Base-by-base conservation (phyloP, 179 eudicot genomes). In the Heliamphora pulchella region DNA sequence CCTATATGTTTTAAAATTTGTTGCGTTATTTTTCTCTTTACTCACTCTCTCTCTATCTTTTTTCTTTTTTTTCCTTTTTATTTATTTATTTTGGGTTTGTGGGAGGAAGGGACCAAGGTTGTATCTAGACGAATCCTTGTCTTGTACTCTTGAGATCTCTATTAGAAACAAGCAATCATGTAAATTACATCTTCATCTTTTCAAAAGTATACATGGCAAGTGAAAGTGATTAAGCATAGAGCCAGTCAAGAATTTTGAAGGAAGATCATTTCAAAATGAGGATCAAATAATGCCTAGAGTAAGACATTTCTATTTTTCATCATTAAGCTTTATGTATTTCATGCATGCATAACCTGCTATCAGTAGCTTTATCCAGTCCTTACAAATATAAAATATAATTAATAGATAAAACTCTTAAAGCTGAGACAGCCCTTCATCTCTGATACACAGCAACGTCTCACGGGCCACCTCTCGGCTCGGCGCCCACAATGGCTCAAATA, bases 121-220 rank as follows among this genome's bases (percentile, higher is more conserved):
- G 70, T 3, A 65, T 65, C 70, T 65, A 17, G 39, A 44, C 70
- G 10, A 8, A 31, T 65, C 70, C n/a, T 31, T 65, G 46, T 65
- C 70, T 31, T 22, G 68, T 63, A 63, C 68, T 63, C 67, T 63
- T 5, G 41, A 67, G n/a, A 43, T n/a, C 71, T 43, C 71, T 68
- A 68, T 68, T 18, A 68, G 43, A 66, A 68, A 68, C 18, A 4
- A 68, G 50, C 71, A 68, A 68, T 46, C 43, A 68, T 68, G 71
- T n/a, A 68, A 68, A 43, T 43, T 43, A 14, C 71, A 14, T 43
- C 70, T 65, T 41, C 18, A 43, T 14, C 44, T 41, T 68, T 11
- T 31, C 39, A 31, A 31, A 31, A 31, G 73, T 1, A 41, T 8
- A 15, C 72, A 17, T 10, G 61, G 44, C 8, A 48, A 50, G 10